Evolutionary conservation across 2,329 filamentous ascomycete genomes (phyloP), one percentile per base, ranked within the genome.

Genomic region (Arachnopeziza araneosa): DNA sequence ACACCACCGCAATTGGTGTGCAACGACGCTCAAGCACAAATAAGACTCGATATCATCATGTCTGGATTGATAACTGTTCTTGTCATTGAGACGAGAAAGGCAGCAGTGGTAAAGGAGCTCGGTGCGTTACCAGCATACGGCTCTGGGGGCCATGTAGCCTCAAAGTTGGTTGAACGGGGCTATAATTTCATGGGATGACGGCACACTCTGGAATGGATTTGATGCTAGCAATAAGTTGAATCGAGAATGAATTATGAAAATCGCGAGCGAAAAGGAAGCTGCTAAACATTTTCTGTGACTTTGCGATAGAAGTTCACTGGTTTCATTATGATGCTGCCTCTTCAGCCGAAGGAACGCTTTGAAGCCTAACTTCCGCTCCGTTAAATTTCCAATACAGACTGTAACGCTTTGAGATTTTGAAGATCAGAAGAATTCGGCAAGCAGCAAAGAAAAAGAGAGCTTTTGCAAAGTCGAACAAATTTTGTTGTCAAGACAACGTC

Each of bases 51-150:
- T 24, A 51, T 59, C 17, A 17, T 59, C 24, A 55, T 59, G 48
- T 48, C 57, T 51, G 57, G 49, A 9, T 50, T 59, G 22, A 52
- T 59, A 44, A 55, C 53, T 19, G 53, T 59, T 2, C 26, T 52
- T 17, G 53, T 55, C 2, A 55, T 55, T 23, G 57, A 59, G 32
- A 59, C 53, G 17, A 52, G 57, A 22, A 59, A 59, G 48, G 49
- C 57, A 30, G 56, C 52, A 50, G 56, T 58, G 24, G n/a, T 58
- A 17, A 54, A 58, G 56, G 56, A 58, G 23, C 26, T 58, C 21
- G 52, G 56, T 17, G 19, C 51, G 17, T 51, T 58, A 24, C 56
- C 52, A 52, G 56, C 36, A 22, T 58, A 58, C 22, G 36, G 56
- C 12, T 50, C 56, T 22, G 36, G 6, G 17, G 17, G 36, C 36